Conservation (phyloP, 73 alveolate species). For the Diophrys sp. region DNA sequence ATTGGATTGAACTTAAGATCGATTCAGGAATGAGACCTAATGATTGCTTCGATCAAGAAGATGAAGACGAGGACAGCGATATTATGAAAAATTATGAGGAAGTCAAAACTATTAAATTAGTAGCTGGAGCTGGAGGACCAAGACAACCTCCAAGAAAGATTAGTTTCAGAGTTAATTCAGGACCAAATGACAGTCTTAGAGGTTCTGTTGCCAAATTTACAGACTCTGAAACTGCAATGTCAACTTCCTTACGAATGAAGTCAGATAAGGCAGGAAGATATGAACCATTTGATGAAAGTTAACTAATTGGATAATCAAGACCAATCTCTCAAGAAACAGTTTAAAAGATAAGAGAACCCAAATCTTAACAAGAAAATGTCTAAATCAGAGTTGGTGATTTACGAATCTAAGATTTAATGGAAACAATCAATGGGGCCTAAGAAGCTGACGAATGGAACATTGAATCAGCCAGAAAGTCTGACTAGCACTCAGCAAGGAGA, state of each 20-base stretch:
- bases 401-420: neutral
- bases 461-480: neutral
- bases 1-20: constrained; percentile 41
- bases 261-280: neutral
- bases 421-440: neutral
- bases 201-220: neutral
- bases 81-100: neutral
- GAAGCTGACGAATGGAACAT: neutral
- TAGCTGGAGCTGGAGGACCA: neutral
- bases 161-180: neutral
- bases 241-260: neutral
- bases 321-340: too few species aligned
- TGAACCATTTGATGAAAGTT: neutral
- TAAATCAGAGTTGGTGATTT: neutral
- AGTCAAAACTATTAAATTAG: neutral
- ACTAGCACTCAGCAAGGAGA: too few species aligned
- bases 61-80: too few species aligned
- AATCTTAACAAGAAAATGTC: neutral
- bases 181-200: neutral
- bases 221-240: neutral
- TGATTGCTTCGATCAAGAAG: too few species aligned
- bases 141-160: neutral
- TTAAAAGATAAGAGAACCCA: too few species aligned
- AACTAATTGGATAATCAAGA: too few species aligned
- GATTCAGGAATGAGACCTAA: constrained; percentile 11